Evolutionary conservation across 2,329 filamentous ascomycete species (phyloP), one percentile per base, ranked within the genome.

Genomic region (Alternaria viburni): DNA sequence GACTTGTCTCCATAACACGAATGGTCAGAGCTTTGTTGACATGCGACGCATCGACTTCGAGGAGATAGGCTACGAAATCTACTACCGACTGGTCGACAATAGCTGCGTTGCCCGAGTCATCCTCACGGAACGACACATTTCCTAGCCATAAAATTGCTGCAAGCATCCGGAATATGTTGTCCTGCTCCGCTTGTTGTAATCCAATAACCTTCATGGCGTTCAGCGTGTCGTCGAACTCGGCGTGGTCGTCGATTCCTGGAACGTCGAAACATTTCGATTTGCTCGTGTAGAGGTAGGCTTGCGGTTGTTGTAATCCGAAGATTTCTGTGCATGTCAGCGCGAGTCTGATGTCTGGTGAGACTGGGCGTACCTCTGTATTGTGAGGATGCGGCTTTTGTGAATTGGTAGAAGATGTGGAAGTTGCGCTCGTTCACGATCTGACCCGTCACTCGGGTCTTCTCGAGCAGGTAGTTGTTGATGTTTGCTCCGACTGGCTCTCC

Each of bases 401-500:
- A 97, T 81, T 99, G 96, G 82, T 99, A 99, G 81, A 99, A 99
- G 75, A 99, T 98, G 82, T 99, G 96, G 81, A 99, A 99, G 82
- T 97, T 98, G 72, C 96, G 89, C 86, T 99, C 96, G 79, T 97
- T 97, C 62, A 84, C 86, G 72, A 98, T 98, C 83, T 98, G 96
- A 15, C 95, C 93, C 10, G 97, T 93, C 17, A 99, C 96, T 83
- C 96, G 88, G 51, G 93, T 90, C 85, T 98, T 98, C 80, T 99
- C 96, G 57, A 99, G 86, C 23, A 99, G 86, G 77, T 99, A 99
- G 81, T 99, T 99, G 77, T 95, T 97, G 81, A 99, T 97, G 80
- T 97, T 96, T 64, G 96, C 96, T 74, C 96, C 96, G 11, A 97
- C 90, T 0, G 96, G 96, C 81, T 98, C 95, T 69, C 95, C 95